Conservation (phyloP, 2,329 filamentous ascomycete species). For the Venturia aucupariae region DNA sequence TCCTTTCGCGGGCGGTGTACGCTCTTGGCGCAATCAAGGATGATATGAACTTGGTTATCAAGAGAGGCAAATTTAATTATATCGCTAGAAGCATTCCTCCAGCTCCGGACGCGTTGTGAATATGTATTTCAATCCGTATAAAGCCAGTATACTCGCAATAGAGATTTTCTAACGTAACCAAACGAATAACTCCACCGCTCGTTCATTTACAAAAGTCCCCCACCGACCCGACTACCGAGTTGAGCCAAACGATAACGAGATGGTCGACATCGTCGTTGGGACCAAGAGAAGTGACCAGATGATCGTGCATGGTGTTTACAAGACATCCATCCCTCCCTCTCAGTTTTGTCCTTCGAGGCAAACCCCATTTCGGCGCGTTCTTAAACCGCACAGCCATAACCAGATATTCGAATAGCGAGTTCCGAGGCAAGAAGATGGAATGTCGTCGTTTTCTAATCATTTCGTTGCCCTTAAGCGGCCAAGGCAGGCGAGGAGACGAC, state of each 20-base stretch:
- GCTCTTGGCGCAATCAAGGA: neutral
- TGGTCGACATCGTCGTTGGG: conserved; percentile 25
- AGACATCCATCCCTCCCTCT: conserved; percentile 26
- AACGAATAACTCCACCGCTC: neutral
- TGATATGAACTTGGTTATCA: neutral
- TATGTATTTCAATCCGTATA: neutral
- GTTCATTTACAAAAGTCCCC: conserved; percentile 18
- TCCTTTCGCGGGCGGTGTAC: neutral
- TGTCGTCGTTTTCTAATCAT: conserved; percentile 21
- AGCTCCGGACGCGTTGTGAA: neutral
- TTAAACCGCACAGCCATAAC: conserved; percentile 23
- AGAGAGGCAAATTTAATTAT: neutral
- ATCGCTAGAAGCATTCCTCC: neutral
- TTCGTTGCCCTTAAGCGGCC: conserved; percentile 31
- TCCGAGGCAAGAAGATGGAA: conserved; percentile 36
- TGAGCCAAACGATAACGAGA: conserved; percentile 30
- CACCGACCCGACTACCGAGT: conserved; percentile 24
- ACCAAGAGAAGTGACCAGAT: conserved; percentile 27
- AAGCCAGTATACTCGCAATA: neutral
- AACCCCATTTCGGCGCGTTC: neutral
- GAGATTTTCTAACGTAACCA: neutral
- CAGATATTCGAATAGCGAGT: conserved; percentile 31
- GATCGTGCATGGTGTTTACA: conserved; percentile 28
- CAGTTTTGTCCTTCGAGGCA: conserved; percentile 15
- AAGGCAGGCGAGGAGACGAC: conserved; percentile 34